Conservation (phyloP, 257 asterid genomes). For the Ajuga chamaepitys region DNA sequence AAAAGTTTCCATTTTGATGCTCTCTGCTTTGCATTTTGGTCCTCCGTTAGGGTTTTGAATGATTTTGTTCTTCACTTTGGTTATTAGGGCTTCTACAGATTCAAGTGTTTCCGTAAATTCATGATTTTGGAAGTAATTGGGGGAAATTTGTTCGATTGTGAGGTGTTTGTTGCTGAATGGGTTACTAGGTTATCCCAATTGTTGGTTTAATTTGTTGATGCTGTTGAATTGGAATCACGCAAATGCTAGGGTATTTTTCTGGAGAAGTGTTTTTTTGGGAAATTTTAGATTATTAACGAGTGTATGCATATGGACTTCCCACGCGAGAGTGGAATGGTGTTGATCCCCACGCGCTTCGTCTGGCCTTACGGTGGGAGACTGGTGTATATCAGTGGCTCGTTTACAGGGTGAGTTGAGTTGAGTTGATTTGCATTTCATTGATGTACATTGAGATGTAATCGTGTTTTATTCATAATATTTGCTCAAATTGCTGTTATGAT, state of each 20-base stretch:
- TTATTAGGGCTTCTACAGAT: conserved; percentile 13
- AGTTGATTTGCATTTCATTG: not conserved
- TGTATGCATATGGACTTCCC: conserved; percentile 35
- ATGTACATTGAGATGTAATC: not conserved
- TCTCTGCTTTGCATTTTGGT: conserved; percentile 13
- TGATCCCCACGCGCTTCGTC: conserved; percentile 65
- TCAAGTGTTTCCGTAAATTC: conserved; percentile 16
- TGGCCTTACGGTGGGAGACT: conserved; percentile 91
- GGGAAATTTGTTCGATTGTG: not conserved
- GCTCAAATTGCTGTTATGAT: not conserved
- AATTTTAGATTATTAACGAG: conserved; percentile 17
- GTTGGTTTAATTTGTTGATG: conserved; percentile 17
- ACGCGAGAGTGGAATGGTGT: conserved; percentile 46
- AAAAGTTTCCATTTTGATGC: conserved; percentile 18
- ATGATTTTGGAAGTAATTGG: conserved; percentile 11
- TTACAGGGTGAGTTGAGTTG: conserved; percentile 59
- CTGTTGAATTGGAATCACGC: conserved; percentile 21
- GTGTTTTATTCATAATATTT: conserved; percentile 1
- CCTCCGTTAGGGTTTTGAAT: conserved; percentile 14
- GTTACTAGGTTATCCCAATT: conserved; percentile 16
- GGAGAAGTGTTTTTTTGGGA: conserved; percentile 12
- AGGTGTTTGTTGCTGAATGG: conserved; percentile 13
- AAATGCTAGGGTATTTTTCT: conserved; percentile 18
- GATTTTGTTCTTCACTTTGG: conserved; percentile 1
- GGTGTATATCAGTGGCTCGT: conserved; percentile 72